Evolutionary conservation across 352 stramenopile species (phyloP), one percentile per base, ranked within the genome.

Genomic region (Thraustochytrium striatum): DNA sequence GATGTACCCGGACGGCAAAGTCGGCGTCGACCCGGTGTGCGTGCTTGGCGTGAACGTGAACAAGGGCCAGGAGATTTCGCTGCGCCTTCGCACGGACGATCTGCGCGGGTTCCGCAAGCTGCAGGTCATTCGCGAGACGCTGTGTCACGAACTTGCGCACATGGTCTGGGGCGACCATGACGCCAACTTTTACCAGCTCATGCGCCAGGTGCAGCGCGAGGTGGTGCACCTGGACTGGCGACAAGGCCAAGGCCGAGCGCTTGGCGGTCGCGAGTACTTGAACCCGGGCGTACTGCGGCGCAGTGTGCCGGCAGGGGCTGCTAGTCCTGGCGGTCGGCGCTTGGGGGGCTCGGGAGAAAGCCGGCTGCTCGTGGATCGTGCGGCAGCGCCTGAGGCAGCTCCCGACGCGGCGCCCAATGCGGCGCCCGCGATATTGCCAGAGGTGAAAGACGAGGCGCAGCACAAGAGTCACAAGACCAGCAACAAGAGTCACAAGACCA

Each of bases 101-200:
- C 85, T 98, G 11, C 87, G 90, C 21, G 93, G 94, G 0, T 98
- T 97, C 78, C 88, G 93, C 32, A 97, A 87, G 58, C 78, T 84
- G 16, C 57, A 86, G 59, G 94, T 85, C 59, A 94, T 97, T 83
- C 91, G 92, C 79, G 95, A 98, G 82, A 92, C 96, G 19, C 83
- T 98, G 0, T 97, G 89, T 61, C 93, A 98, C 85, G 93, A 98
- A 81, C 87, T 98, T 36, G 87, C 91, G 2, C 93, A 98, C 84
- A 98, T 97, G 79, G 91, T 95, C 85, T 82, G 88, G 81, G 81
- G 58, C 19, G 86, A 89, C 28, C 88, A 91, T 78, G 81, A 91
- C 78, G 65, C 82, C 35, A 69, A 84, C 8, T 91, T 91, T 61
- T 91, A 91, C 79, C 52, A 83, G 65, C 78, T 91, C 25, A 90